Conservation (phyloP, 176 grass and related monocot genomes). For the Themeda triandra region DNA sequence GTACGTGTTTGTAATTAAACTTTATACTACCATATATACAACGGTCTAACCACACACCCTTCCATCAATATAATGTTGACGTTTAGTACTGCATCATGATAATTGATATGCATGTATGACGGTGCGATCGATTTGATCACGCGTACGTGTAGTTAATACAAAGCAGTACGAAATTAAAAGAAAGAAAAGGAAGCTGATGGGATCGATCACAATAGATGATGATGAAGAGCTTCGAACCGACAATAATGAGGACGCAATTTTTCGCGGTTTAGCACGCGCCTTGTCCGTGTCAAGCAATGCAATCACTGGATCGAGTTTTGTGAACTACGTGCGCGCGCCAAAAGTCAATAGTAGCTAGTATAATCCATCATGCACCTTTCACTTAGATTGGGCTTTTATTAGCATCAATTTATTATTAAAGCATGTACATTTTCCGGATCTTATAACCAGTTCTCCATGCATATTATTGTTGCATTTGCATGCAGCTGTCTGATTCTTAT, state of each 20-base stretch:
- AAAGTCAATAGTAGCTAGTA: not conserved
- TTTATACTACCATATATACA: not conserved
- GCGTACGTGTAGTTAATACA: not conserved
- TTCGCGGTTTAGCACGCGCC: not conserved
- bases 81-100: not conserved
- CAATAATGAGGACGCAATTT: not conserved
- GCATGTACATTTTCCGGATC: not conserved
- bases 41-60: no score
- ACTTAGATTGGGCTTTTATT: not conserved
- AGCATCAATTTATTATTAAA: not conserved
- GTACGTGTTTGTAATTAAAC: not conserved
- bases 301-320: not conserved
- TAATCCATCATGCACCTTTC: not conserved
- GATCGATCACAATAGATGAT: not conserved
- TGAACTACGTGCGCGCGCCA: not conserved
- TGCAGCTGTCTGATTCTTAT: no score
- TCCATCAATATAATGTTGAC: not conserved
- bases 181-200: not conserved
- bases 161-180: not conserved
- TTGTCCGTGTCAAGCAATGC: not conserved
- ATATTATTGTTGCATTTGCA: no score
- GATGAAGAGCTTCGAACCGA: not conserved
- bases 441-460: not conserved
- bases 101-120: not conserved
- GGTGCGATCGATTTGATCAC: not conserved